phyloP scores from a whole-genome alignment of 306 rosid species.

The Corylus heterophylla region DNA sequence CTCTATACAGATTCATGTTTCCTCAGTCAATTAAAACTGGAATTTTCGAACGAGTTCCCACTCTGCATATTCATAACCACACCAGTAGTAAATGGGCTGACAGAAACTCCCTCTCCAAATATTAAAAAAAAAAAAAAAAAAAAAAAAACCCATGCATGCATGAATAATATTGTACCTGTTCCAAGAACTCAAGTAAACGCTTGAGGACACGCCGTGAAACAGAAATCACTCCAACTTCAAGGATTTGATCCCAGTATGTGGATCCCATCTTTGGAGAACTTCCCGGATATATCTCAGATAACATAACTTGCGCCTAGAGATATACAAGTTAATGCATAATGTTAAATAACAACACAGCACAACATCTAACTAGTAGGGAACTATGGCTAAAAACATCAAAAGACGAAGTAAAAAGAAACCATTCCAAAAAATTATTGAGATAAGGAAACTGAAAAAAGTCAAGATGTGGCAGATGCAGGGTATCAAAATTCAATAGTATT shows the following conservation, averaged over 20 bases:
- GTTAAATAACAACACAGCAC: slow-evolving; percentile 9
- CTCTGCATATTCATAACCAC: background rate
- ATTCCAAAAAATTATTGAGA: background rate
- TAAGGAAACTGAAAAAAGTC: background rate
- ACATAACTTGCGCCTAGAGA: slow-evolving; percentile 79
- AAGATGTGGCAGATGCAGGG: background rate
- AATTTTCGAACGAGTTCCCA: background rate
- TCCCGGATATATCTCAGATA: slow-evolving; percentile 96
- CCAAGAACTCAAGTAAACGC: slow-evolving; percentile 79
- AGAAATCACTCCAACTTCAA: slow-evolving; percentile 80
- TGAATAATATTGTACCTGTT: slow-evolving; percentile 62
- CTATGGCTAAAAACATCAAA: background rate
- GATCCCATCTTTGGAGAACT: slow-evolving; percentile 82
- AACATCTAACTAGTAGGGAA: slow-evolving; percentile 2
- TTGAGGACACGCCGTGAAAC: slow-evolving; percentile 85
- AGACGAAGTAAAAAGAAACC: background rate
- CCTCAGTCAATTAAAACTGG: background rate
- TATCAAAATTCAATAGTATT: background rate
- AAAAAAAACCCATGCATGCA: background rate
- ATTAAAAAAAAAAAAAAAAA: background rate
- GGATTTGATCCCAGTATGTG: slow-evolving; percentile 92
- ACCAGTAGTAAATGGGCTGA: background rate
- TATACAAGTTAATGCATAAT: slow-evolving; percentile 21
- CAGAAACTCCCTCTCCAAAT: slow-evolving; percentile 23
- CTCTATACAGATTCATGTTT: background rate